A percentile compares a stretch with the other conserved stretches of the same genome.
These are phyloP conservation scores for Bipolaris gigantea DNA, from an alignment of 2,329 filamentous ascomycete genomes.

Conservation along the genomic window DNA sequence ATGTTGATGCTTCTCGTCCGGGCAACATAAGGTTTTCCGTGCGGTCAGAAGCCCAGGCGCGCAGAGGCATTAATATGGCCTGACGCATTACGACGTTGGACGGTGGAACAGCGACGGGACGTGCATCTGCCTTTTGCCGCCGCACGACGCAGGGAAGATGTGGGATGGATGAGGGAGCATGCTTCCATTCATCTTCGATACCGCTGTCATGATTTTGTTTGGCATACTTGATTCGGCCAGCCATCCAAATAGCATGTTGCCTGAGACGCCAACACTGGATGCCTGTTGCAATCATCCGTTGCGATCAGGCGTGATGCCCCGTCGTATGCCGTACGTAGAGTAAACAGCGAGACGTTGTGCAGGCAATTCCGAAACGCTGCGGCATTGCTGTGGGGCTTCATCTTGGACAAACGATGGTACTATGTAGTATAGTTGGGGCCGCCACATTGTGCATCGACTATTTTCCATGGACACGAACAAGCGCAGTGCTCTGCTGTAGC, in stretches of 20 bases:
- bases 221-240: not conserved
- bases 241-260: not conserved
- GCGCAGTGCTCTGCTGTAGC: not conserved
- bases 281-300: constrained; percentile 2
- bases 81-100: not conserved
- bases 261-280: constrained; percentile 4
- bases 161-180: constrained; percentile 2
- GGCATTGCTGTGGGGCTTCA: constrained; percentile 25
- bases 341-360: constrained; percentile 16
- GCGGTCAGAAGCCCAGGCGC: not conserved
- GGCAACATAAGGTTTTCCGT: not conserved
- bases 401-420: constrained; percentile 22
- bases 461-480: constrained; percentile 1
- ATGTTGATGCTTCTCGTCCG: not conserved
- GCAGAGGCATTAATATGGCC: not conserved
- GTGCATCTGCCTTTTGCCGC: not conserved
- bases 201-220: not conserved
- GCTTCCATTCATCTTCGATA: constrained; percentile 1
- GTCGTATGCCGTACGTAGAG: not conserved
- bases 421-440: not conserved
- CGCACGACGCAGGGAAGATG: not conserved
- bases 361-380: constrained; percentile 25
- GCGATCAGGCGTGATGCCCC: not conserved
- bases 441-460: no score
- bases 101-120: not conserved